Evolutionary conservation across 2,329 filamentous ascomycete genomes (phyloP), one percentile per base, ranked within the genome.

Genomic region (Sporothrix brasiliensis): DNA sequence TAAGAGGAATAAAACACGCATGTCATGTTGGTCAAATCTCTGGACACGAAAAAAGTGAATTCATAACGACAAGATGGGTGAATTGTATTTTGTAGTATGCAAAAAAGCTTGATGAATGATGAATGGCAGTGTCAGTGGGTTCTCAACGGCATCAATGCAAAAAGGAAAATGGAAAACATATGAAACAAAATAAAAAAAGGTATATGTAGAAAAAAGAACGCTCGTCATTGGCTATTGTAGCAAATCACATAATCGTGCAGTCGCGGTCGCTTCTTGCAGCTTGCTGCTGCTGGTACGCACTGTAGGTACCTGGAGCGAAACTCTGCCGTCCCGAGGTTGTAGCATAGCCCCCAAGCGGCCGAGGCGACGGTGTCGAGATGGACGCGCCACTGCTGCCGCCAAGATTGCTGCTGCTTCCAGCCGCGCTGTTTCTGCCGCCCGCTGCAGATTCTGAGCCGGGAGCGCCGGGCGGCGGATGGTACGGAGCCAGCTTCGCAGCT

Each of bases 401-500:
- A 27, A 61, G 34, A 21, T 44, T 65, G 41, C 27, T 60, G n/a
- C 61, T 58, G 24, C 54, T 69, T 14, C 34, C 67, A 6, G 44
- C 41, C 3, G 39, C 53, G 19, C 61, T 66, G 21, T n/a, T 49
- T 16, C 44, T 49, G 44, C 41, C 53, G 13, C 30, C 24, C 13
- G 47, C 63, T 3, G 71, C 63, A 9, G 63, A 65, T 39, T 70
- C 71, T 3, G 71, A 72, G 9, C 68, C 71, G 2, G 69, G 69
- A 10, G 67, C 87, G 83, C 21, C 85, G 3, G 80, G 76, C 0
- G 85, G 85, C 27, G 86, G 86, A 11, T 83, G 79, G 72, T 87
- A 88, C 3, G 84, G 82, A 10, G 80, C 78, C 67, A 83, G 80
- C 69, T 83, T 83, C 21, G 85, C 82, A 4, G 86, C 85, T 76